Evolutionary conservation across 257 asterid genomes (phyloP), one percentile per base, ranked within the genome.

Genomic region (Echium plantagineum): DNA sequence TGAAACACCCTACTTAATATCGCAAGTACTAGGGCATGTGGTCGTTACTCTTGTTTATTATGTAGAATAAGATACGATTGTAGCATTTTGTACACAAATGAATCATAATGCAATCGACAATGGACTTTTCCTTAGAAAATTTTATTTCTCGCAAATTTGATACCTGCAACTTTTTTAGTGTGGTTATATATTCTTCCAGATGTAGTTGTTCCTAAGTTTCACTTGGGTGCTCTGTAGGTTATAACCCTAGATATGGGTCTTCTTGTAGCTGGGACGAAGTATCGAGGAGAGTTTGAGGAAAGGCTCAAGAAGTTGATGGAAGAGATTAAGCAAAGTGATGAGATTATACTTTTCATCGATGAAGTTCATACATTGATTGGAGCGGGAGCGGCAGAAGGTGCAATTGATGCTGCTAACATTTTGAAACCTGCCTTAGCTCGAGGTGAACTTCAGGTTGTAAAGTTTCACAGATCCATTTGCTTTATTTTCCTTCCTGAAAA

Each of bases 351-450:
- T 60, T 91, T 91, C 70, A 91, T 91, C 42, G 98, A 91, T 71
- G 98, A 91, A 77, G 95, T 91, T 65, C 98, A 88, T 78, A 91
- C 98, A 1, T 80, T 91, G 74, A 88, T 90, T 59, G 98, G 98
- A 62, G 98, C 98, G 28, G 98, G 98, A 74, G 98, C 98, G 64
- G 98, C 95, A 4, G 98, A 85, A 72, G 96, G 96, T 62, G 98
- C 98, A 15, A 88, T 91, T 66, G 95, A 88, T 72, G 98, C 98
- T 8, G 98, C 98, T 24, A 91, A 91, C 78, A 85, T 91, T 66
- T 78, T 91, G 77, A 91, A 88, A 81, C 96, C 96, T 59, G 93
- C 98, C 66, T 77, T 91, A 58, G 93, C 98, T 52, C 90, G 96
- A 18, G 96, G 98, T 71, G 98, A 90, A 82, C 74, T 90, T 55